These are phyloP conservation scores for Pelargonium australe DNA, from an alignment of 441 rosid genomes.

Conservation along the genomic window DNA sequence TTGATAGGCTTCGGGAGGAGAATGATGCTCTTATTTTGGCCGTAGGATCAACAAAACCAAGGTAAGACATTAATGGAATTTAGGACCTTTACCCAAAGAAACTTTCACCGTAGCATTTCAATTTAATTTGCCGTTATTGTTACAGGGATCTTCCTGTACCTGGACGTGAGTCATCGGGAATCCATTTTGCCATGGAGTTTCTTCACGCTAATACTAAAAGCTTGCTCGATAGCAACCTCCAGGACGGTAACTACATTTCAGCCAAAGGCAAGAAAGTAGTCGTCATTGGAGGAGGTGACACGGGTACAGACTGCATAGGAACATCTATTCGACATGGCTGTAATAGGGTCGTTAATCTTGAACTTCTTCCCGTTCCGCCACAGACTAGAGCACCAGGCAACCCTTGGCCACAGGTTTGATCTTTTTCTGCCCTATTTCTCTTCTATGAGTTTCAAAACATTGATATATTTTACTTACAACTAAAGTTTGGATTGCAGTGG, in stretches of 20 bases:
- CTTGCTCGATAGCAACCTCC: conserved; percentile 78
- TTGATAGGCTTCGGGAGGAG: conserved; percentile 62
- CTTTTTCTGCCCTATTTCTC: neutral
- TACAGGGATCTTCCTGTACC: conserved; percentile 98
- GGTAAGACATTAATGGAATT: conserved; percentile 33
- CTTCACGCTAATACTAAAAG: conserved; percentile 97
- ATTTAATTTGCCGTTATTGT: conserved; percentile 12
- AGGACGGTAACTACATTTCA: conserved; percentile 83
- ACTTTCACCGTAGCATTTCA: neutral
- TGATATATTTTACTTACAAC: neutral
- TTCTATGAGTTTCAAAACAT: neutral
- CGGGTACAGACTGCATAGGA: conserved; percentile 99
- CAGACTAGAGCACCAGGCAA: conserved; percentile 84
- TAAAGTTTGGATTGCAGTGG: conserved; percentile 52
- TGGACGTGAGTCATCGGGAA: conserved; percentile 78
- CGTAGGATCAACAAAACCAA: conserved; percentile 96
- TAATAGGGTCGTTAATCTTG: conserved; percentile 66
- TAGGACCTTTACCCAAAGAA: neutral
- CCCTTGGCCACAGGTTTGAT: conserved; percentile 98
- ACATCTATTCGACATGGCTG: conserved; percentile 99
- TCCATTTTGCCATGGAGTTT: conserved; percentile 98
- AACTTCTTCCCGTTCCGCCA: conserved; percentile 96
- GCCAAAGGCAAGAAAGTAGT: conserved; percentile 94
- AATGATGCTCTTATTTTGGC: conserved; percentile 90
- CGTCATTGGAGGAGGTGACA: conserved; percentile 99